Evolutionary conservation across 306 rosid genomes (phyloP), one percentile per base, ranked within the genome.

Genomic region (Rosa lucieae): DNA sequence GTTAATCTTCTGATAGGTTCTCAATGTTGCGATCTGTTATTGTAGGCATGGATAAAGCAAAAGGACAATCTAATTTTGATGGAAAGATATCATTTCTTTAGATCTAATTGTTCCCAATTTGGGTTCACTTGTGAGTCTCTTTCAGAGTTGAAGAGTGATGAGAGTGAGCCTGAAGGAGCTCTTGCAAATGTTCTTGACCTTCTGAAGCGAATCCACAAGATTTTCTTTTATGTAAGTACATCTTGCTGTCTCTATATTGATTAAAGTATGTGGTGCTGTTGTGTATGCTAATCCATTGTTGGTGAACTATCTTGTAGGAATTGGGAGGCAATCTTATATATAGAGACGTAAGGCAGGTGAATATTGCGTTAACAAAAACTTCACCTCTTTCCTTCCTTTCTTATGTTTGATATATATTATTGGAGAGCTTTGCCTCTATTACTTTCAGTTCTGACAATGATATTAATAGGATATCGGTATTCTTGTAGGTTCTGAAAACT

Each of bases 61-160:
- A 91, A 83, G 72, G 88, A 90, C 6, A 94, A 94, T 78, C 82
- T 94, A 62, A 86, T 92, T 72, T 62, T 92, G 82, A 92, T 94
- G 94, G 97, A 94, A 78, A 91, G 97, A 85, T 94, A 92, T 79
- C 97, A 92, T 86, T 94, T 88, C 78, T 94, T 94, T 55, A 82
- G 89, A 55, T 92, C 99, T 21, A 94, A 97, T 81, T 87, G 92
- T 73, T 86, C 76, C 20, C 97, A 92, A 73, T 94, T 87, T 82
- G 94, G 94, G 42, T 89, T 88, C 79, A 77, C 73, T 75, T 94
- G 97, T 75, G 82, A 85, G 81, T 92, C 99, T 48, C 93, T 91
- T 55, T 84, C 97, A 18, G 92, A 89, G 85, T 55, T 83, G 79
- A 89, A 84, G 82, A 89, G 74, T 66, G 97, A 94, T 79, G 99